Evolutionary conservation across 495 filamentous ascomycete species (phyloP).

Genomic region (Penicillium parvum): DNA sequence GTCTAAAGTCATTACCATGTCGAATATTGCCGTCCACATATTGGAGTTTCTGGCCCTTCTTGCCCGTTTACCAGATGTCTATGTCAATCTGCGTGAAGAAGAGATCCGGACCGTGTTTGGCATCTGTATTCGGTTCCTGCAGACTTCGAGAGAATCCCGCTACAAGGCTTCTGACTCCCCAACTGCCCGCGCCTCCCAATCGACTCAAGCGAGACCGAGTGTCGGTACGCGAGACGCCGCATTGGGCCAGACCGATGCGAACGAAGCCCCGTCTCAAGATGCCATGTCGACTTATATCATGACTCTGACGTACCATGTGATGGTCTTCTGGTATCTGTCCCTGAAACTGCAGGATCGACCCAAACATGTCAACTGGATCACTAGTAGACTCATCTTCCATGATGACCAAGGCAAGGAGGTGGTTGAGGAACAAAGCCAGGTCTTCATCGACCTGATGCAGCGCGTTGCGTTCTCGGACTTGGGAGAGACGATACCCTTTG

Average conservation of each 20-base stretch:
- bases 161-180: constrained; percentile 35
- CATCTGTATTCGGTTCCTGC: constrained; percentile 88
- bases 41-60: constrained; percentile 87
- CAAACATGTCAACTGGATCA: constrained; percentile 85
- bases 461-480: constrained; percentile 81
- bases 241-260: constrained; percentile 24
- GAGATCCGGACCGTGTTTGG: constrained; percentile 91
- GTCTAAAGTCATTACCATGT: constrained; percentile 91
- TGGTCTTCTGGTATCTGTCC: constrained; percentile 93
- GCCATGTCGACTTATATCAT: constrained; percentile 75
- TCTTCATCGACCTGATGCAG: constrained; percentile 96
- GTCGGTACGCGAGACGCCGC: constrained; percentile 39
- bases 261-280: constrained; percentile 33
- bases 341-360: constrained; percentile 77
- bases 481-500: constrained; percentile 49
- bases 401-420: constrained; percentile 68
- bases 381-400: constrained; percentile 71
- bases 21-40: constrained; percentile 85
- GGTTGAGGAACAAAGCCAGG: constrained; percentile 87
- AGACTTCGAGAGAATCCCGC: constrained; percentile 60
- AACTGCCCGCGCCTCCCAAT: constrained; percentile 23
- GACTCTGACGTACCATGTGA: constrained; percentile 87
- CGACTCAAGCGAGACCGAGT: constrained; percentile 34
- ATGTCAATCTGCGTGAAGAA: constrained; percentile 79
- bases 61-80: constrained; percentile 77